Base-by-base conservation (phyloP, 495 filamentous ascomycete genomes). In the Cetradonia linearis region DNA sequence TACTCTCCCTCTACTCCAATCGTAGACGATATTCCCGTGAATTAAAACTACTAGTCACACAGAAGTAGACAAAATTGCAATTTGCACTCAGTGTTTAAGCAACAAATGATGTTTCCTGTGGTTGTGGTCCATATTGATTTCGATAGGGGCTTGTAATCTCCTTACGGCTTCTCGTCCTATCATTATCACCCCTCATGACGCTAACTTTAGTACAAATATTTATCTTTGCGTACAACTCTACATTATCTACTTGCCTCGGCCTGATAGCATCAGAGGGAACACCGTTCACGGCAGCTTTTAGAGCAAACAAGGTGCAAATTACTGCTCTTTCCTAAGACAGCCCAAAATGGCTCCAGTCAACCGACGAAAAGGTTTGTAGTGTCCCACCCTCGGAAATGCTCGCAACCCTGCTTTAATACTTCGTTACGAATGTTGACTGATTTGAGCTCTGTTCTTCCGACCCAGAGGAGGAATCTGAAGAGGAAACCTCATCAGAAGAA, bases 381-480 rank as follows among this genome's bases (percentile, higher is more conserved):
- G 20, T n/a, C 40, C 31, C 50, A 42, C 30, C 28, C 58, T 36
- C 48, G 23, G 27, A n/a, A 49, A n/a, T 27, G 2, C 9, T 31
- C 20, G 5, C 9, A n/a, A 34, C 13, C 10, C 33, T 55, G 28
- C 37, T 58, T 37, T 30, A n/a, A 16, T 33, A 28, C 53, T 38
- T 34, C 20, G 23, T 33, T 38, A 16, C 16, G 6, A 34, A 54
- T 0, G 30, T 54, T 25, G 4, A 30, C 55, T 62, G 40, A 62
- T 46, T 36, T 27, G 11, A 20, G 50, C 37, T n/a, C 16, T 33
- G 20, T 40, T 33, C 49, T 3, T 11, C 34, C 37, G 38, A 62
- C 63, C 37, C 76, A 77, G 87, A 91, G 56, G 86, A 90, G 61
- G 85, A 89, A 60, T 82, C 80, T 16, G 66, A 80, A 59, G 83